Conservation (phyloP, 2,329 filamentous ascomycete genomes). For the Fusarium albosuccineum region DNA sequence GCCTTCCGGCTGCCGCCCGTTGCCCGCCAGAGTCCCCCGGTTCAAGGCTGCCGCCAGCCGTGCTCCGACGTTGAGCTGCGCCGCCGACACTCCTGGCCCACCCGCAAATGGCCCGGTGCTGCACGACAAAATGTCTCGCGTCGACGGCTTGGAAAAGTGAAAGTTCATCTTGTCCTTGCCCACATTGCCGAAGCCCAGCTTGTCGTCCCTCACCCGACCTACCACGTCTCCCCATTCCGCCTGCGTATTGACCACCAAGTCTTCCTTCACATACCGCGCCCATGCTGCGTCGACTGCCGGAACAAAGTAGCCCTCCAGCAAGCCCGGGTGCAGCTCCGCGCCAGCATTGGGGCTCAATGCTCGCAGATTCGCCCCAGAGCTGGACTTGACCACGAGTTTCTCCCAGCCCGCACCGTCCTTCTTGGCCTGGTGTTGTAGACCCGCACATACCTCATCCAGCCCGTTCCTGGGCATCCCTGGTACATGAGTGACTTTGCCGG, state of each 20-base stretch:
- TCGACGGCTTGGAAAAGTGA: slow-evolving; percentile 60
- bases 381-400: slow-evolving; percentile 61
- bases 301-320: slow-evolving; percentile 65
- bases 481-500: slow-evolving; percentile 60
- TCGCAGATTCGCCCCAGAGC: slow-evolving; percentile 58
- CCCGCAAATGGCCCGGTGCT: slow-evolving; percentile 67
- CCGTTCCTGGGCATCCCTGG: slow-evolving; percentile 63
- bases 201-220: slow-evolving; percentile 56
- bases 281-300: slow-evolving; percentile 66
- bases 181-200: slow-evolving; percentile 57
- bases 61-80: slow-evolving; percentile 75
- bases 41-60: slow-evolving; percentile 83
- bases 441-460: slow-evolving; percentile 59
- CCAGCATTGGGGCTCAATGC: slow-evolving; percentile 67
- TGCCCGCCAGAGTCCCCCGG: slow-evolving; percentile 73
- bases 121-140: slow-evolving; percentile 66
- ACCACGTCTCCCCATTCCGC: slow-evolving; percentile 62
- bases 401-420: slow-evolving; percentile 65
- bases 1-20: slow-evolving; percentile 65
- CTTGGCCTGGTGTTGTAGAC: slow-evolving; percentile 60
- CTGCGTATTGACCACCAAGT: slow-evolving; percentile 68
- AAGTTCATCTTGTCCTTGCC: slow-evolving; percentile 49
- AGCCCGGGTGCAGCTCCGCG: slow-evolving; percentile 56
- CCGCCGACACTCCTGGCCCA: slow-evolving; percentile 54
- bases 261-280: slow-evolving; percentile 59